A percentile compares a stretch with the other conserved stretches of the same genome.
phyloP scores from a whole-genome alignment of 164 flowering plant species.

The Houttuynia cordata region DNA sequence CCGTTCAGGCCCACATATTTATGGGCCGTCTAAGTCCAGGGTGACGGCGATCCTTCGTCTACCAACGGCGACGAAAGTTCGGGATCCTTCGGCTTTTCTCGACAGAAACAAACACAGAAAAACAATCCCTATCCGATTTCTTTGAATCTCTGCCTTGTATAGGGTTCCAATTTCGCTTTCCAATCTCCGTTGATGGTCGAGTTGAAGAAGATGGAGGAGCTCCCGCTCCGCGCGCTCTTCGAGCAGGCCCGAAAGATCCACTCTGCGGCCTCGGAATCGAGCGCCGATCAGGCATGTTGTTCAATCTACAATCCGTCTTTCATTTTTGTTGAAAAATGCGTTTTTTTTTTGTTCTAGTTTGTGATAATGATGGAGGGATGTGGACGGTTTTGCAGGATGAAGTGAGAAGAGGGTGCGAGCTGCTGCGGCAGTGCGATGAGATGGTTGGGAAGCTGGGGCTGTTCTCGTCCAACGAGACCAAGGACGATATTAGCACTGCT shows the following conservation, averaged over 20 bases:
- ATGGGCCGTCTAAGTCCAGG: too few species aligned
- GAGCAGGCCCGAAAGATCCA: slow-evolving; percentile 75
- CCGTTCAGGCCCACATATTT: too few species aligned
- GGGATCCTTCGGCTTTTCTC: too few species aligned
- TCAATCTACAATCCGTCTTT: not conserved
- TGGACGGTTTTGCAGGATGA: slow-evolving; percentile 39
- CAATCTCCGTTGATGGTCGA: slow-evolving; percentile 23
- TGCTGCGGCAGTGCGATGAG: slow-evolving; percentile 62
- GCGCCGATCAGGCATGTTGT: slow-evolving; percentile 46
- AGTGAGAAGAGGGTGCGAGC: slow-evolving; percentile 50
- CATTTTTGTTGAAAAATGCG: not conserved
- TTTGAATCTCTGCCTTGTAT: too few species aligned
- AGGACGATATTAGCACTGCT: slow-evolving; percentile 83
- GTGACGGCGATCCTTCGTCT: too few species aligned
- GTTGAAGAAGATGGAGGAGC: slow-evolving; percentile 38
- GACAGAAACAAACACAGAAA: too few species aligned
- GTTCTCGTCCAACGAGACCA: slow-evolving; percentile 80
- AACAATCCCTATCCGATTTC: too few species aligned
- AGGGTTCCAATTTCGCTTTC: too few species aligned
- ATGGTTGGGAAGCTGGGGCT: slow-evolving; percentile 78
- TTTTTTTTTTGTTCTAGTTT: not conserved
- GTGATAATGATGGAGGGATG: too few species aligned
- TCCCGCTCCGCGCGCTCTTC: slow-evolving; percentile 64
- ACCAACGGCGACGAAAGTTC: too few species aligned
- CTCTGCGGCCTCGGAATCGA: slow-evolving; percentile 41